These are phyloP conservation scores for Guadua angustifolia DNA, from an alignment of 176 grass and related monocot species.

Conservation along the genomic window DNA sequence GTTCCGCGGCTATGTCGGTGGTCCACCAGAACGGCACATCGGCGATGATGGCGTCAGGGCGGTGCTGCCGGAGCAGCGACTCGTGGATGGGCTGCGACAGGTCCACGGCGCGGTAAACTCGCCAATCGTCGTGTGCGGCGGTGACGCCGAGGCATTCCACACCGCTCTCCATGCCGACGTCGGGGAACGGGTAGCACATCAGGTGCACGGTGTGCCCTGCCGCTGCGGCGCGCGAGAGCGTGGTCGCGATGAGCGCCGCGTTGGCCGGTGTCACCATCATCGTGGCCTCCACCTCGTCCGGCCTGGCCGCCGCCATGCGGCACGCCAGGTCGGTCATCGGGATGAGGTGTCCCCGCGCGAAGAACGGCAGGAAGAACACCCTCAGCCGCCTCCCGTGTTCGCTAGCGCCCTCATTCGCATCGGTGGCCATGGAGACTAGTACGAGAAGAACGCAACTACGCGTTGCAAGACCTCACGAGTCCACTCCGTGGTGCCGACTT, in stretches of 20 bases:
- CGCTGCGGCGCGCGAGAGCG: slow-evolving; percentile 33
- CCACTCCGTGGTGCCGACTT: too few relatives aligned
- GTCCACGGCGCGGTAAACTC: slow-evolving; percentile 59
- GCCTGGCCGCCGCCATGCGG: slow-evolving; percentile 47
- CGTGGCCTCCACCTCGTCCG: slow-evolving; percentile 43
- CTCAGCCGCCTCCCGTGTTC: slow-evolving; percentile 12
- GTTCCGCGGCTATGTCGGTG: slow-evolving; percentile 53
- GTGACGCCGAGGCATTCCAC: slow-evolving; percentile 58
- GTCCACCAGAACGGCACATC: slow-evolving; percentile 65
- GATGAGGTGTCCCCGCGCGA: slow-evolving; percentile 70
- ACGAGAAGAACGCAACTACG: background rate
- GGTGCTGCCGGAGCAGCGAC: slow-evolving; percentile 57
- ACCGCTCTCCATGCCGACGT: slow-evolving; percentile 54
- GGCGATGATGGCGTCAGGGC: slow-evolving; percentile 64
- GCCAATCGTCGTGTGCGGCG: slow-evolving; percentile 44
- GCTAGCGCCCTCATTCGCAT: background rate
- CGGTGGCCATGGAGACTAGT: slow-evolving; percentile 36
- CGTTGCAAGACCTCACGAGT: background rate
- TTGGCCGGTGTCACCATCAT: slow-evolving; percentile 68
- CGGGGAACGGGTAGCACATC: slow-evolving; percentile 62
- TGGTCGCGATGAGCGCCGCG: slow-evolving; percentile 45
- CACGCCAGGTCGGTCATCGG: slow-evolving; percentile 71
- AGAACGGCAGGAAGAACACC: slow-evolving; percentile 83
- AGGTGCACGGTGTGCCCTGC: slow-evolving; percentile 42
- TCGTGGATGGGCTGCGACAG: slow-evolving; percentile 49